These are phyloP conservation scores for Crucibulum laeve DNA, from an alignment of 768 basidiomycete genomes.

Conservation along the genomic window DNA sequence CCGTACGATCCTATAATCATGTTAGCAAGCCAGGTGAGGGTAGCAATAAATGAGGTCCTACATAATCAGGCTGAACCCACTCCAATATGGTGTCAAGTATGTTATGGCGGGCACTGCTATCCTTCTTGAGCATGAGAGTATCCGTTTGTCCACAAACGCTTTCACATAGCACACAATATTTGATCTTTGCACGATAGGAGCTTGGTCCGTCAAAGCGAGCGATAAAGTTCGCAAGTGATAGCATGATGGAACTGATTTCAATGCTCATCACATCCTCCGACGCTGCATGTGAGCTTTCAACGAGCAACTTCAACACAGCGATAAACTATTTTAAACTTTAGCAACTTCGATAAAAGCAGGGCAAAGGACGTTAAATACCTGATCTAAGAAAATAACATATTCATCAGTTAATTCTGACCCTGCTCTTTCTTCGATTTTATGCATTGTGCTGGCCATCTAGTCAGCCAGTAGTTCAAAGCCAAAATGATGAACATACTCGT, in stretches of 20 bases:
- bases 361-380: slow-evolving; percentile 36
- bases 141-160: slow-evolving; percentile 61
- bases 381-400: slow-evolving; percentile 62
- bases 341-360: not conserved
- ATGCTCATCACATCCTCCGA: slow-evolving; percentile 58
- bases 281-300: slow-evolving; percentile 63
- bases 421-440: slow-evolving; percentile 43
- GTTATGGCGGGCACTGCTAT: slow-evolving; percentile 59
- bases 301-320: slow-evolving; percentile 67
- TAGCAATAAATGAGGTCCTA: slow-evolving; percentile 24
- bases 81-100: slow-evolving; percentile 75
- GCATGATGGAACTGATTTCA: slow-evolving; percentile 58
- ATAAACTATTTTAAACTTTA: slow-evolving; percentile 48
- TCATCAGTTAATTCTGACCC: slow-evolving; percentile 37
- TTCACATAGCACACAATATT: slow-evolving; percentile 73
- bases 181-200: slow-evolving; percentile 64
- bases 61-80: slow-evolving; percentile 61
- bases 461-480: not conserved
- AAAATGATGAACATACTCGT: slow-evolving; percentile 52
- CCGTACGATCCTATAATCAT: slow-evolving; percentile 26
- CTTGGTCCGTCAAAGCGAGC: slow-evolving; percentile 51
- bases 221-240: slow-evolving; percentile 61
- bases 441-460: slow-evolving; percentile 37
- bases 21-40: slow-evolving; percentile 1
- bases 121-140: slow-evolving; percentile 60